A percentile compares a stretch with the other conserved stretches of the same genome.
Conservation (phyloP, 179 eudicot genomes). For the Spinacia oleracea region DNA sequence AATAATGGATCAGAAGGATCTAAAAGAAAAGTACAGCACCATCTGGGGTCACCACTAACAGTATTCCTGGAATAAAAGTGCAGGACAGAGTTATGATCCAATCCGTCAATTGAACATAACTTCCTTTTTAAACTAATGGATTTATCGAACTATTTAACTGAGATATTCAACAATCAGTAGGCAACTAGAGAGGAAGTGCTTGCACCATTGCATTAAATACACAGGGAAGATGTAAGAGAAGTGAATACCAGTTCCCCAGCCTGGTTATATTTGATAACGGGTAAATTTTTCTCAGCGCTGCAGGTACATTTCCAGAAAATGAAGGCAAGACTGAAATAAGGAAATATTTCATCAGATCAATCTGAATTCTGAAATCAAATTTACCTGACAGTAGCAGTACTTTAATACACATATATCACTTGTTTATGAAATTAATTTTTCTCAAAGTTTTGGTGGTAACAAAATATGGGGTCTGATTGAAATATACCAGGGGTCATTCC, state of each 20-base stretch:
- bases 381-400: background rate
- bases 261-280: slow-evolving; percentile 88
- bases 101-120: background rate
- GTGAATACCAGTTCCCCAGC: slow-evolving; percentile 82
- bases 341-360: slow-evolving; percentile 10
- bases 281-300: slow-evolving; percentile 65
- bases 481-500: slow-evolving; percentile 97
- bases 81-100: slow-evolving; percentile 14
- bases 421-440: background rate
- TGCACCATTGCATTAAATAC: slow-evolving; percentile 12
- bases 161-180: background rate
- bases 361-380: background rate
- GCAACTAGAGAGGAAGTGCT: background rate
- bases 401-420: background rate
- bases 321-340: slow-evolving; percentile 75
- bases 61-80: slow-evolving; percentile 55
- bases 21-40: slow-evolving; percentile 97
- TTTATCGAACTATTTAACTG: background rate
- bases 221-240: slow-evolving; percentile 11
- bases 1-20: slow-evolving; percentile 98
- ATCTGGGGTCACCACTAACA: slow-evolving; percentile 73
- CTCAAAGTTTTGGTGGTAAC: background rate
- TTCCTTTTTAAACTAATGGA: background rate
- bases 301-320: slow-evolving; percentile 97
- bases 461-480: background rate